Evolutionary conservation across 345 rosid species (phyloP), one percentile per base, ranked within the genome.

Genomic region (Populus simonii): DNA sequence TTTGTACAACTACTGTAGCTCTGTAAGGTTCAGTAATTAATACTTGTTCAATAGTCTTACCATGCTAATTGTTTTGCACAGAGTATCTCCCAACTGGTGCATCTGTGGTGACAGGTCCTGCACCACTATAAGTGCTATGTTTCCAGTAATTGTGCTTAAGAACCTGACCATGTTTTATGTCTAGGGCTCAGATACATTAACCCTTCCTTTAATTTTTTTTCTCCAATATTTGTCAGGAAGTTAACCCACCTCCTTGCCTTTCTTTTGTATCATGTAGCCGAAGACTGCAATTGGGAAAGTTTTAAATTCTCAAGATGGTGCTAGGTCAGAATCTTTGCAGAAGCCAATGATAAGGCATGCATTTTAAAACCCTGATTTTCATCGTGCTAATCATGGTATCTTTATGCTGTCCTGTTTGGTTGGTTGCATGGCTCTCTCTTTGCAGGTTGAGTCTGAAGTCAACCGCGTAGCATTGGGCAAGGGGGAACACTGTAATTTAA

Each of bases 51-150:
- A n/a, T 81, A 16, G 27, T 39, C 78, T 71, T 59, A 53, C 76
- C 16, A 18, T 68, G 67, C 80, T 77, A 69, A 47, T 76, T 80
- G 51, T 67, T 71, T 78, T 81, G 13, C 76, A 67, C 72, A 70
- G 62, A 41, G 61, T 33, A 62, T 74, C 63, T 80, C 85, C 89
- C 86, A 84, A 91, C 91, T 76, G 84, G 82, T 87, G 91, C 88
- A 86, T 85, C 82, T 88, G 87, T 86, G 92, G 88, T 92, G 89
- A 86, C 94, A 89, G 97, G 92, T 85, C 83, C 83, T 81, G 89
- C 90, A 82, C 89, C 90, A 84, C 89, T 79, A 81, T 79, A 78
- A 85, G 80, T 84, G 89, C 89, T 79, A 63, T 84, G 83, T 84
- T 80, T 81, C 86, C 85, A 81, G 91, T 87, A 82, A 81, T 80